phyloP scores from a whole-genome alignment of 192 early-diverging fungal genomes.

The Backusella sp. region DNA sequence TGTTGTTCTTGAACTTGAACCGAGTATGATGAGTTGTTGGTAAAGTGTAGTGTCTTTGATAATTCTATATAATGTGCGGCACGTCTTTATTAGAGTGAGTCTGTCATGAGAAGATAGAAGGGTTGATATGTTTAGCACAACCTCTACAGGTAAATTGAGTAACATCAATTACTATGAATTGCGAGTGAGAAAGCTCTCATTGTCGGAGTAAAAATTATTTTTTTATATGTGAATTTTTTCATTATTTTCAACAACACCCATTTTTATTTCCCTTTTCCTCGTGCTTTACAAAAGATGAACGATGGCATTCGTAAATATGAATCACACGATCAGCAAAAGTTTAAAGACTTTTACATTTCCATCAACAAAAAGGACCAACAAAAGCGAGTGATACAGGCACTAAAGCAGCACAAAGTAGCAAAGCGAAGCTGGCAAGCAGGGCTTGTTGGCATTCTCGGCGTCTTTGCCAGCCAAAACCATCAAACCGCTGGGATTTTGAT shows the following conservation, averaged over 20 bases:
- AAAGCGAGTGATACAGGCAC: neutral
- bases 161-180: neutral
- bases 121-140: neutral
- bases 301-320: constrained; percentile 16
- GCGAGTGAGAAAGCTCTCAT: neutral
- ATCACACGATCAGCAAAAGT: neutral
- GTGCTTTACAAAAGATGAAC: neutral
- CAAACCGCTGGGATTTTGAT: neutral
- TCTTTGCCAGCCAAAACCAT: neutral
- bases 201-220: neutral
- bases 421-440: constrained; percentile 15
- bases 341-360: constrained; percentile 3
- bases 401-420: neutral
- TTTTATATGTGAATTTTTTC: neutral
- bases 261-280: neutral
- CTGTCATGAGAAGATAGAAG: neutral
- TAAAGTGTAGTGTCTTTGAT: neutral
- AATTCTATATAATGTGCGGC: neutral
- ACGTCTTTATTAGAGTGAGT: neutral
- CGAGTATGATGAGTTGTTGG: neutral
- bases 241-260: neutral
- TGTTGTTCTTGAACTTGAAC: neutral
- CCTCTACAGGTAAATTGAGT: neutral
- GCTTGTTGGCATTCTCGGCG: constrained; percentile 4
- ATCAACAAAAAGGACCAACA: neutral